Percentiles rank a stretch among this genome's conserved stretches.
phyloP scores from a whole-genome alignment of 2,329 filamentous ascomycete genomes.

The Alternaria burnsii region DNA sequence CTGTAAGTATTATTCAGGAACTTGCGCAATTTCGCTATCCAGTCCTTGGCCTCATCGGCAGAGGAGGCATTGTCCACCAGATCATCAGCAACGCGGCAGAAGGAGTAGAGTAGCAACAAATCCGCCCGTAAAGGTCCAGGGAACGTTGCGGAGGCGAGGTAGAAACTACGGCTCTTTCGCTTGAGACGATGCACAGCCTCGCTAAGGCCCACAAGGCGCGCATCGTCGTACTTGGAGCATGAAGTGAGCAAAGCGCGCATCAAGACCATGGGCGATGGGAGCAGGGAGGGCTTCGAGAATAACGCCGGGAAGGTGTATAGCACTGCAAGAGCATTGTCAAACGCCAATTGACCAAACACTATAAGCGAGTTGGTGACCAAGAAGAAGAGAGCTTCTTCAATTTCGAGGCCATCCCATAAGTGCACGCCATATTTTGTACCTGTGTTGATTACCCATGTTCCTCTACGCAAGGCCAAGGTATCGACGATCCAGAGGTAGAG shows the following conservation, averaged over 20 bases:
- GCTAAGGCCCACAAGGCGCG: slow-evolving; percentile 65
- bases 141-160: slow-evolving; percentile 75
- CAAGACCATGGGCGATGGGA: slow-evolving; percentile 61
- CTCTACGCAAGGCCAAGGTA: slow-evolving; percentile 70
- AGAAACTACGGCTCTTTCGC: slow-evolving; percentile 76
- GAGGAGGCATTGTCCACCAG: slow-evolving; percentile 71
- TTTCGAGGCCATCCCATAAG: slow-evolving; percentile 71
- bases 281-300: slow-evolving; percentile 61
- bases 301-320: slow-evolving; percentile 68
- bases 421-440: slow-evolving; percentile 72
- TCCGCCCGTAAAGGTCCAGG: slow-evolving; percentile 73
- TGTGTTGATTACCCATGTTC: slow-evolving; percentile 75
- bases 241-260: slow-evolving; percentile 62
- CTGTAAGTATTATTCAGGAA: slow-evolving; percentile 66
- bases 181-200: slow-evolving; percentile 67
- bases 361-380: slow-evolving; percentile 73
- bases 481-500: slow-evolving; percentile 78
- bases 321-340: slow-evolving; percentile 74
- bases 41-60: slow-evolving; percentile 62
- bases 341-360: slow-evolving; percentile 72
- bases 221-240: slow-evolving; percentile 63
- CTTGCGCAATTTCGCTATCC: slow-evolving; percentile 66
- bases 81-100: slow-evolving; percentile 77
- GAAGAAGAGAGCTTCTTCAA: slow-evolving; percentile 80
- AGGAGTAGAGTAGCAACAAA: slow-evolving; percentile 74